These are phyloP conservation scores for Ilex asprella DNA, from an alignment of 257 asterid species.

Conservation along the genomic window DNA sequence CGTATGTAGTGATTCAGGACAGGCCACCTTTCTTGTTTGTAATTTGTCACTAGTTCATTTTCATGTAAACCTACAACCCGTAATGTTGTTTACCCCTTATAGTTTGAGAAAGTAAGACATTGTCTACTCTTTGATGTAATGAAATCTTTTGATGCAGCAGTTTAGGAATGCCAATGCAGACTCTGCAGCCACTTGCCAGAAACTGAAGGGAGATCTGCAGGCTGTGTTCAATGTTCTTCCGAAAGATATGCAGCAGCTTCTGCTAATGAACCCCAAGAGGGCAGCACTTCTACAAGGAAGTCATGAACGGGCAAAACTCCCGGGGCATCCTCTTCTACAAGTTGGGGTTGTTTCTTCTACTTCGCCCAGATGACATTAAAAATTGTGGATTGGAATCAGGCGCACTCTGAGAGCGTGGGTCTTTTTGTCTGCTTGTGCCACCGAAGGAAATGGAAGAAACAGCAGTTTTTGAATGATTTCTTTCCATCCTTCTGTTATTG, in stretches of 20 bases:
- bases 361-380: constrained; percentile 34
- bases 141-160: constrained; percentile 31
- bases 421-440: constrained; percentile 3
- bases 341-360: constrained; percentile 19
- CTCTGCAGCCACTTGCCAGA: constrained; percentile 48
- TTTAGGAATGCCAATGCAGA: constrained; percentile 50
- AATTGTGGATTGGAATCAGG: constrained; percentile 8
- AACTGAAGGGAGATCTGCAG: constrained; percentile 73
- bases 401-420: constrained; percentile 9
- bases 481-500: background rate
- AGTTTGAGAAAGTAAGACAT: background rate
- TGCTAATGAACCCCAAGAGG: constrained; percentile 72
- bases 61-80: background rate
- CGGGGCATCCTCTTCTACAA: constrained; percentile 16
- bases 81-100: background rate
- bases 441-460: constrained; percentile 10
- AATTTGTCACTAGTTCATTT: background rate
- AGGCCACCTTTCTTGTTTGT: background rate
- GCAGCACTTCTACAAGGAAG: constrained; percentile 52
- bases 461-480: background rate
- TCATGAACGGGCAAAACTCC: constrained; percentile 15
- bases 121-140: background rate
- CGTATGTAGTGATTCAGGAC: background rate
- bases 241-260: constrained; percentile 75
- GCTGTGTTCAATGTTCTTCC: constrained; percentile 66